Evolutionary conservation across 495 filamentous ascomycete species (phyloP), one percentile per base, ranked within the genome.

Genomic region (Penicillium crystallinum): DNA sequence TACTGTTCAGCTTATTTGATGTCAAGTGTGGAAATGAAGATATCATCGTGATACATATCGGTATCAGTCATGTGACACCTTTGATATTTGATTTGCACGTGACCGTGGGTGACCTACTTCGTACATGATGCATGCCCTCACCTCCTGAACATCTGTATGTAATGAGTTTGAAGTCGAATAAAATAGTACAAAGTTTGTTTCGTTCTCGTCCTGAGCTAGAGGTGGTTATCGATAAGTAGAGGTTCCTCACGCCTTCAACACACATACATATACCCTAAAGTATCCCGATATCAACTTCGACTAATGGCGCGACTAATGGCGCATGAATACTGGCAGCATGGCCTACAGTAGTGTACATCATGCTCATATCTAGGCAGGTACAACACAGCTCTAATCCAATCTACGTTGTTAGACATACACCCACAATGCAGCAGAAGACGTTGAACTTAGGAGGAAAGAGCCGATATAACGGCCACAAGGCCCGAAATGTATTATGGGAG

Each of bases 401-500:
- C 40, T 43, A 43, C 40, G 10, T 5, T 18, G 9, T 18, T 18
- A 43, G 7, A 43, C n/a, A 29, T 43, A 29, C 40, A 29, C 4
- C 3, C 22, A 14, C 40, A 27, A 3, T 12, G 22, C 12, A 15
- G 10, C 15, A 29, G 0, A 18, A 43, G 14, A 23, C 37, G 21
- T 3, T 3, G 9, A 25, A 15, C 21, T 6, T 15, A 23, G 23
- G 19, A 48, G 25, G 1, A 50, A 25, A 41, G 21, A 50, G 38
- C 38, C 38, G 48, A 34, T 35, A 42, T 23, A 50, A 50, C 29
- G 36, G 39, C 49, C 38, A 38, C 38, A 59, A 11, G 47, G 50
- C 45, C 41, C 57, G 51, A 52, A 55, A 61, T 56, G 33, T 53
- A 55, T 58, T 57, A 49, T 37, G n/a, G 34, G 21, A 47, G 40